A percentile compares a stretch with the other conserved stretches of the same genome.
phyloP scores from a whole-genome alignment of 306 rosid species.

The Purshia tridentata region DNA sequence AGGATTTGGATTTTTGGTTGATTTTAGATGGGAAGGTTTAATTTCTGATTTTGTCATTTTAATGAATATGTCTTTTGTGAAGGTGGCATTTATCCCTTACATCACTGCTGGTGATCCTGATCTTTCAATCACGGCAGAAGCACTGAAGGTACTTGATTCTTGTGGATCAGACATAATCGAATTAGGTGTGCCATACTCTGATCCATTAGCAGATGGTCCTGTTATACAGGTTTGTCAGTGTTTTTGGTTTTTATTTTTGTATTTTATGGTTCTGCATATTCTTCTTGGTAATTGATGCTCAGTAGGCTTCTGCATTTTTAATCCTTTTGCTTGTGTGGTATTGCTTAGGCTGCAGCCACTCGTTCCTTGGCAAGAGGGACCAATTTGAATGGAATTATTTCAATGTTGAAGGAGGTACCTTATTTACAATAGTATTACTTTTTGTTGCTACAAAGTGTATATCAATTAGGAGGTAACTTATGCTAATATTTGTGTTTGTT shows the following conservation, averaged over 20 bases:
- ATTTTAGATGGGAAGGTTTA: neutral
- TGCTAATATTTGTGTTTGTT: too few species aligned
- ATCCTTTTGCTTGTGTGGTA: conserved; percentile 28
- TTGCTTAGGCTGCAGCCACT: conserved; percentile 87
- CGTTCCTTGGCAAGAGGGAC: conserved; percentile 84
- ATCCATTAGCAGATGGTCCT: conserved; percentile 98
- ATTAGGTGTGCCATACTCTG: conserved; percentile 89
- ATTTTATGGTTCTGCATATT: neutral
- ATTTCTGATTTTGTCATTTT: conserved; percentile 22
- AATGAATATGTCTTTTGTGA: conserved; percentile 28
- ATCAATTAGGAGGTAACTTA: too few species aligned
- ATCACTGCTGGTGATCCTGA: conserved; percentile 97
- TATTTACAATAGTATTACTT: conserved; percentile 17
- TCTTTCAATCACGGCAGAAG: conserved; percentile 84
- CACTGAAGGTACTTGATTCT: conserved; percentile 78
- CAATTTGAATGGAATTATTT: conserved; percentile 56
- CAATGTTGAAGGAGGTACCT: conserved; percentile 84
- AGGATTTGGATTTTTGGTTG: neutral
- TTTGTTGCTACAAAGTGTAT: too few species aligned
- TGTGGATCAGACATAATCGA: conserved; percentile 94
- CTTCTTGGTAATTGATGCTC: neutral
- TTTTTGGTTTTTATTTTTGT: neutral
- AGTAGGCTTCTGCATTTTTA: neutral
- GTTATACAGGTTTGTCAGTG: conserved; percentile 77
- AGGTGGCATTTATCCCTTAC: conserved; percentile 91